Evolutionary conservation across 2,329 filamentous ascomycete species (phyloP), one percentile per base, ranked within the genome.

Genomic region (Cladorrhinum sp.): DNA sequence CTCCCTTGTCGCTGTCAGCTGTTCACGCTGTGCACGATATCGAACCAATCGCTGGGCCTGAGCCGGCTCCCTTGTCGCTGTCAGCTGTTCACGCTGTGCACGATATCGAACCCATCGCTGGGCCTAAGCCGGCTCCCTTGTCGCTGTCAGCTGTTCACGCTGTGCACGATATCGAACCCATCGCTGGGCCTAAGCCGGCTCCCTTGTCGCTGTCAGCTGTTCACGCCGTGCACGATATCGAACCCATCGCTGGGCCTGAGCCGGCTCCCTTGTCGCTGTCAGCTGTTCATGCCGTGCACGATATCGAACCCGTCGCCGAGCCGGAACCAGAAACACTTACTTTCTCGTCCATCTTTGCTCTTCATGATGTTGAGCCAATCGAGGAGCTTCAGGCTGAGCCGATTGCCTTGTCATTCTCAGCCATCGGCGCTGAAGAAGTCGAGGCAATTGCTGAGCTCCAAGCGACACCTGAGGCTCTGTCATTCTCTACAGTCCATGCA

Each of bases 41-140:
- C 9, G 66, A 69, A 26, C 64, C 69, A 14, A 58, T 68, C 21
- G 62, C 68, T 7, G 68, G 71, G 54, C 74, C 75, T 2, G 68
- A 74, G 60, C 42, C 59, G 6, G 23, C 52, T 16, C 64, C 65
- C 8, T 62, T 69, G 23, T 61, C 60, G 14, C 50, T 68, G 57
- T 65, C 67, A 6, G 30, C 64, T 3, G 49, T 69, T 18, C 30
- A 63, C 12, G 49, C 48, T 5, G 61, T 62, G 18, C 59, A 68
- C 10, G 59, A 49, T 4, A 58, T 71, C 9, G 66, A 69, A 26
- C 64, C 69, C 10, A 58, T 68, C 21, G 62, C 68, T 7, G 68
- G 71, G 54, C 74, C 75, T 2, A 68, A 74, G 60, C 42, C 59
- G 6, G 23, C 52, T 16, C 64, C 65, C 8, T 62, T 69, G 23